A percentile compares a stretch with the other conserved stretches of the same genome.
Conservation (phyloP, 2,329 filamentous ascomycete genomes). For the Phoma sp. region DNA sequence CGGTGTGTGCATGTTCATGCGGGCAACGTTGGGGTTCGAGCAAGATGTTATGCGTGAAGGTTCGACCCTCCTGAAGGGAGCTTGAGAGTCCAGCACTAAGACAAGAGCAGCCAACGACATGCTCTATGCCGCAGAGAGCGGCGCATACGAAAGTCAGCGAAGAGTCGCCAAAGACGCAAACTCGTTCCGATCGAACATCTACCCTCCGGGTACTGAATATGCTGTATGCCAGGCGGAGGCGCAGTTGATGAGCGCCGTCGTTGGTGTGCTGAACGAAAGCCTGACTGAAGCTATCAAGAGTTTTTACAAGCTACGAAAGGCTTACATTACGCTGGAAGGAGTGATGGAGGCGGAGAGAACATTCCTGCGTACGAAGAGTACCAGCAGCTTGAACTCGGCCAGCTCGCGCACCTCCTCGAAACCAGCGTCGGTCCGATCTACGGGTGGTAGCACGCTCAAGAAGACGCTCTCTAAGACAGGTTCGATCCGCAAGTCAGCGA, state of each 20-base stretch:
- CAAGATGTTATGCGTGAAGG: conserved; percentile 86
- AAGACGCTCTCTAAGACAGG: conserved; percentile 18
- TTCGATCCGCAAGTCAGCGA: conserved; percentile 21
- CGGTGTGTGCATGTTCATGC: conserved; percentile 82
- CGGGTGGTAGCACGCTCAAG: conserved; percentile 15
- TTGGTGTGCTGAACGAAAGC: conserved; percentile 90
- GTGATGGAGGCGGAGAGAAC: conserved; percentile 78
- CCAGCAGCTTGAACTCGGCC: conserved; percentile 37
- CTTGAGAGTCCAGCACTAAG: conserved; percentile 11
- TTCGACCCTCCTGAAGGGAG: conserved; percentile 31
- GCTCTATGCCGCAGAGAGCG: conserved; percentile 76
- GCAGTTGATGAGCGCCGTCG: conserved; percentile 86
- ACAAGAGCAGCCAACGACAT: conserved; percentile 67
- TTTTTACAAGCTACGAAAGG: conserved; percentile 91
- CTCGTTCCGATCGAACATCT: conserved; percentile 67
- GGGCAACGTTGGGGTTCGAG: conserved; percentile 87
- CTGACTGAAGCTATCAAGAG: conserved; percentile 88
- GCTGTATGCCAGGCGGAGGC: conserved; percentile 82
- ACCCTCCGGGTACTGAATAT: conserved; percentile 85
- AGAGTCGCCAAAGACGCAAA: conserved; percentile 71
- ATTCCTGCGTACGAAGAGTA: conserved; percentile 53
- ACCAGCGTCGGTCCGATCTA: conserved; percentile 31
- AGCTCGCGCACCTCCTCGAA: conserved; percentile 29
- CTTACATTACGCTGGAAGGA: conserved; percentile 79
- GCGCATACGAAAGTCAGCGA: conserved; percentile 77